phyloP scores from a whole-genome alignment of 306 rosid genomes.

The Comarum palustre region DNA sequence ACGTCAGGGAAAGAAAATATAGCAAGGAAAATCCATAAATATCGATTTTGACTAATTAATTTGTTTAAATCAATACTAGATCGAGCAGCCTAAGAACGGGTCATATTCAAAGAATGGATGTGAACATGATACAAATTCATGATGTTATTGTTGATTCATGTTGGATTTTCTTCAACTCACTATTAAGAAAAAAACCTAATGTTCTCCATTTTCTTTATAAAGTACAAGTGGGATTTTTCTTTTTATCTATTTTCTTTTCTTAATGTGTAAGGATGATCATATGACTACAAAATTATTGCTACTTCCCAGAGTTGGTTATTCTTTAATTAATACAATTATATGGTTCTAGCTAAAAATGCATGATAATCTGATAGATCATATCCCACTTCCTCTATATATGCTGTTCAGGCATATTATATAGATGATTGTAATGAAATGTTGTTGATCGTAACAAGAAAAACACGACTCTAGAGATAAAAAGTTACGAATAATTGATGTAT shows the following conservation, averaged over 20 bases:
- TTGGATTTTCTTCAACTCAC: neutral
- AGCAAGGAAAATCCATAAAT: neutral
- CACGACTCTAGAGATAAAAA: constrained; percentile 5
- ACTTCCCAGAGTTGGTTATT: neutral
- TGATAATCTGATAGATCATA: neutral
- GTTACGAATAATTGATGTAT: neutral
- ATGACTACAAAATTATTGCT: neutral
- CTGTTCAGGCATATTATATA: neutral
- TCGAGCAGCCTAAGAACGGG: neutral
- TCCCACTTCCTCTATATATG: neutral
- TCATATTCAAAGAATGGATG: neutral
- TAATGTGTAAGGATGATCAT: neutral
- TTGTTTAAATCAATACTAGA: no score
- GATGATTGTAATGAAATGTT: constrained; percentile 5
- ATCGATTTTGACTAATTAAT: neutral
- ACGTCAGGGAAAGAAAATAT: constrained; percentile 3
- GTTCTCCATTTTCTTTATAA: no score
- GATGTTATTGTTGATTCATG: neutral
- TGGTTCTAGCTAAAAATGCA: neutral
- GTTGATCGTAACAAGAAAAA: constrained; percentile 5
- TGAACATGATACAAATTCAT: neutral
- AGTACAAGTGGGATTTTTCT: no score
- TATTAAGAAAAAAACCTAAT: no score
- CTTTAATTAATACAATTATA: neutral
- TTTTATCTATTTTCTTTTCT: neutral